These are phyloP conservation scores for Marvania coccoides DNA, from an alignment of 139 green algal genomes.

Conservation along the genomic window DNA sequence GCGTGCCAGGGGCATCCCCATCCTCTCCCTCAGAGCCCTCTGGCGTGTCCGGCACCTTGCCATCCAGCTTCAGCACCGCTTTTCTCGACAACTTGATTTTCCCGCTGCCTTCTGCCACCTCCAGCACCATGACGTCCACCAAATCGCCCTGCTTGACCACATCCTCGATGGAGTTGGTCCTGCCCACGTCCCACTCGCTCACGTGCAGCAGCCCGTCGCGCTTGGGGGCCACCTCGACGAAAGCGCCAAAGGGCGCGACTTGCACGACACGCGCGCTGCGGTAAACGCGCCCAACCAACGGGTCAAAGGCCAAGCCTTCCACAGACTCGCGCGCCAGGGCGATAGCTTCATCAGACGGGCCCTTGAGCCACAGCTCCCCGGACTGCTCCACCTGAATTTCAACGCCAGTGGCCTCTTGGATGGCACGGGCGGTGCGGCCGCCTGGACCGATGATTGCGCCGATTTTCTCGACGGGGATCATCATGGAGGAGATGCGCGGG, in stretches of 20 bases:
- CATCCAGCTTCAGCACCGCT: constrained; percentile 8
- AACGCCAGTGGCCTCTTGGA: constrained; percentile 48
- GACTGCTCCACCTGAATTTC: constrained; percentile 43
- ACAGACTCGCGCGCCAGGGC: constrained; percentile 27
- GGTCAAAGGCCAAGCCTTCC: constrained; percentile 10
- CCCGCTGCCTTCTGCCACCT: constrained; percentile 13
- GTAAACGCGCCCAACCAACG: constrained; percentile 25
- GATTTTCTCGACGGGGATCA: constrained; percentile 49
- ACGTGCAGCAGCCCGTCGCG: constrained; percentile 67
- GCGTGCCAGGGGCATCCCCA: too few species aligned
- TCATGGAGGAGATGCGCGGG: constrained; percentile 48
- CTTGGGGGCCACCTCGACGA: constrained; percentile 49
- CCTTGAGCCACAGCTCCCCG: constrained; percentile 22
- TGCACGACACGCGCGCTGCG: constrained; percentile 9
- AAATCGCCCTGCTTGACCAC: constrained; percentile 49
- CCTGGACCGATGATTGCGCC: constrained; percentile 69
- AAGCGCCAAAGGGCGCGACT: constrained; percentile 51
- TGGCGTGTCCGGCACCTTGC: background rate
- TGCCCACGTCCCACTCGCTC: constrained; percentile 49
- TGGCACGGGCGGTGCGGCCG: constrained; percentile 63
- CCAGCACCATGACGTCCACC: constrained; percentile 78
- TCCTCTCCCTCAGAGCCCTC: too few species aligned
- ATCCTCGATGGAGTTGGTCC: constrained; percentile 30
- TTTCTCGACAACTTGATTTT: constrained; percentile 19
- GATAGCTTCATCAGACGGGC: constrained; percentile 11